These are phyloP conservation scores for Volutella citrinella DNA, from an alignment of 2,329 filamentous ascomycete species.

Conservation along the genomic window DNA sequence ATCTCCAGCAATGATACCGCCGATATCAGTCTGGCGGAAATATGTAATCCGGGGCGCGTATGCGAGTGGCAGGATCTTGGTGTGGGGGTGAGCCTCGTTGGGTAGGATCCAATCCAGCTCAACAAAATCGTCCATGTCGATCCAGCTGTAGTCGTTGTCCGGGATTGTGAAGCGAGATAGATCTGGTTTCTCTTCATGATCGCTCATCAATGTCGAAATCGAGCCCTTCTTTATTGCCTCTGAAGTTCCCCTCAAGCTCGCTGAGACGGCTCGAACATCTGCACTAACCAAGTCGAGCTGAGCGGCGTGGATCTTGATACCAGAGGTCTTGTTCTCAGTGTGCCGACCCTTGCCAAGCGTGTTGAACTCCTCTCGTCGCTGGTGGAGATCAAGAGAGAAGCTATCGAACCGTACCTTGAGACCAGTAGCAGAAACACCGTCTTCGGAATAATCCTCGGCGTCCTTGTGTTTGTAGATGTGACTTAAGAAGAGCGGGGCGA, in stretches of 20 bases:
- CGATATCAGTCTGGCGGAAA: conserved; percentile 93
- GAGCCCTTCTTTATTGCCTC: conserved; percentile 69
- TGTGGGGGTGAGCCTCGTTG: conserved; percentile 84
- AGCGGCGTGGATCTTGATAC: conserved; percentile 93
- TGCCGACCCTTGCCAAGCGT: conserved; percentile 74
- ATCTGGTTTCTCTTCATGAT: conserved; percentile 61
- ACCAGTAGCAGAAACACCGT: conserved; percentile 84
- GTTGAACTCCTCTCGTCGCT: conserved; percentile 87
- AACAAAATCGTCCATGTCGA: conserved; percentile 99
- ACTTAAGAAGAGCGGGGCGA: conserved; percentile 90
- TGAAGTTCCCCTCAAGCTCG: conserved; percentile 76
- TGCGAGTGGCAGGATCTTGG: conserved; percentile 87
- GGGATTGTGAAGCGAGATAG: conserved; percentile 92
- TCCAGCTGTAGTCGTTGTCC: conserved; percentile 93
- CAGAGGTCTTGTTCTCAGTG: conserved; percentile 77
- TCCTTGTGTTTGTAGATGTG: conserved; percentile 99
- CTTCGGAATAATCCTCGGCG: conserved; percentile 75
- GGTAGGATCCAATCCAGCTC: conserved; percentile 96
- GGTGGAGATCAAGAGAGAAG: conserved; percentile 95
- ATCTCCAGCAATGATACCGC: conserved; percentile 74
- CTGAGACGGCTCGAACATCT: conserved; percentile 90
- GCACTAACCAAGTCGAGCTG: conserved; percentile 89
- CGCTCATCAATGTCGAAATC: conserved; percentile 47
- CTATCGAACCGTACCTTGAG: conserved; percentile 93
- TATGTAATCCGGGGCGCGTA: conserved; percentile 96